Base-by-base conservation (phyloP, 306 rosid species). In the Prunus fruticosa region DNA sequence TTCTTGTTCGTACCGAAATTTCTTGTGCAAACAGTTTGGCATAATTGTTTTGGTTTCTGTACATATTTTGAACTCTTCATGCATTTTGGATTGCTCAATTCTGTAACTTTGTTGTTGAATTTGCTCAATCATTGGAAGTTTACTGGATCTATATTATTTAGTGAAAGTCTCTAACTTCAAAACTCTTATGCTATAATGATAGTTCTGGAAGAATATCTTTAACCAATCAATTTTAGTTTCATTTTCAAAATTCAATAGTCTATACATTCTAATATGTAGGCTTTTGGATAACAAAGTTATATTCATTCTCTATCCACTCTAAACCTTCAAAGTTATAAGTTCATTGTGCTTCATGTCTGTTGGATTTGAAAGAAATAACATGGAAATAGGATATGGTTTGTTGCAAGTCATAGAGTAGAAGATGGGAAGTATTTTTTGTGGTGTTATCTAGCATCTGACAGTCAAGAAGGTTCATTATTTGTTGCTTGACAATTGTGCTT, bases 51-150 rank as follows among this genome's bases (percentile, higher is more conserved):
- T 8, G 32, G 30, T 25, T 46, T 72, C 22, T 52, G 0, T 38
- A 64, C 47, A 61, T 8, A 19, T 63, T 41, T 63, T 43, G 15
- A 69, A 15, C 19, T 0, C n/a, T 49, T 15, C 45, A 13, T 51
- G 72, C 46, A 51, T 49, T 71, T 69, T 64, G 30, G 28, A 41
- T 46, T 18, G 73, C 41, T 56, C 38, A 56, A 34, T 60, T 69
- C 28, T 51, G 68, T 11, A 41, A 38, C 28, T 66, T 18, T 63
- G 46, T 30, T 62, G 38, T 63, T 76, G 72, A 78, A 53, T 76
- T 32, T 69, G 47, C 69, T 76, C 47, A 63, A 68, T 20, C 23
- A 46, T 22, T 34, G 47, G 52, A 28, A 51, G 11, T 63, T 43
- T 67, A 38, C 43, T 38, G 43, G 43, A 38, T 38, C 43, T 38